Percentiles rank a stretch among this genome's conserved stretches.
Conservation (phyloP, 2,329 filamentous ascomycete genomes). For the Aulographum hederae region DNA sequence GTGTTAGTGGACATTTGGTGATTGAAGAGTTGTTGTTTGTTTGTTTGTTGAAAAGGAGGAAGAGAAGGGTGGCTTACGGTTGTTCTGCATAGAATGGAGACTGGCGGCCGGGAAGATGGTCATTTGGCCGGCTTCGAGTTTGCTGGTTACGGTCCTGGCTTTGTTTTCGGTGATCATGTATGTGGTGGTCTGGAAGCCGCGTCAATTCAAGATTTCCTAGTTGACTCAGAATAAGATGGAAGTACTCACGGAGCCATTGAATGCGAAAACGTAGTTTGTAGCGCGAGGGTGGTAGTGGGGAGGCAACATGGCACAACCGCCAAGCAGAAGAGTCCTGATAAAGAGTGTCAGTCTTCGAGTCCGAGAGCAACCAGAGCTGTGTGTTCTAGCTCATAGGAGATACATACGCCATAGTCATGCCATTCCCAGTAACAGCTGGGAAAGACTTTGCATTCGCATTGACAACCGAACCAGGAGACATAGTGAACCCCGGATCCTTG, state of each 20-base stretch:
- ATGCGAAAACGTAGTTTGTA: constrained; percentile 28
- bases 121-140: constrained; percentile 25
- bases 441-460: constrained; percentile 35
- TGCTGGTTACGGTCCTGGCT: constrained; percentile 21
- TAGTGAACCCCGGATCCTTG: constrained; percentile 21
- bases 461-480: constrained; percentile 27
- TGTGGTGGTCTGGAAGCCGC: too few species aligned
- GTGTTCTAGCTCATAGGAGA: constrained; percentile 29
- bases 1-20: too few species aligned
- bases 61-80: constrained; percentile 21
- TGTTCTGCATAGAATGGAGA: constrained; percentile 33
- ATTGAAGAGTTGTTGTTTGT: neutral
- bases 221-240: too few species aligned
- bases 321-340: constrained; percentile 24
- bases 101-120: constrained; percentile 31
- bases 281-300: constrained; percentile 32
- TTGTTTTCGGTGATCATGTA: constrained; percentile 35
- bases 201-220: too few species aligned
- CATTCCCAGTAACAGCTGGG: constrained; percentile 26
- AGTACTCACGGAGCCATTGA: constrained; percentile 29
- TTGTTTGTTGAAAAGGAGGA: constrained; percentile 1
- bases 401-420: constrained; percentile 29
- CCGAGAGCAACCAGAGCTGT: constrained; percentile 8
- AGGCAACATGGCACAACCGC: constrained; percentile 32
- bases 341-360: neutral